Evolutionary conservation across 2,329 filamentous ascomycete genomes (phyloP).

Genomic region (Colletotrichum spinosum): DNA sequence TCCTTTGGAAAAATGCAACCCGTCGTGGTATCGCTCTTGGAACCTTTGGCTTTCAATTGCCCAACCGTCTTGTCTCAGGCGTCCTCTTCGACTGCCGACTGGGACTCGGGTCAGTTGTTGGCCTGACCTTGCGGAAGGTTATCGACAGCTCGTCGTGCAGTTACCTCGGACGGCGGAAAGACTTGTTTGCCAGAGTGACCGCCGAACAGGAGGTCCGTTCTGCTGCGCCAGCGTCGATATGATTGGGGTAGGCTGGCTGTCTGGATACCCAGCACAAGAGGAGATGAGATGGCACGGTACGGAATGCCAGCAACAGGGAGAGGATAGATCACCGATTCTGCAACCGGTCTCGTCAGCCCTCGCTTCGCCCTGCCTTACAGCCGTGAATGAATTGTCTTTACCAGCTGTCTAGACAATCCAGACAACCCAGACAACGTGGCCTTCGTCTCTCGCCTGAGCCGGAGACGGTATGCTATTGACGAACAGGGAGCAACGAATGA

Average conservation of each 20-base stretch:
- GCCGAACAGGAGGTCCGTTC: slow-evolving; percentile 15
- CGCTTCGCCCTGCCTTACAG: slow-evolving; percentile 17
- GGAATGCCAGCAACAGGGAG: background rate
- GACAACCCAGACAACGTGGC: background rate
- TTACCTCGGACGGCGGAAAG: background rate
- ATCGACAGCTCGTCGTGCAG: background rate
- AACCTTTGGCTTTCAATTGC: too few species aligned
- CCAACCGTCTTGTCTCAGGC: too few species aligned
- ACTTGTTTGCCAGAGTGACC: background rate
- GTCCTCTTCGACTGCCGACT: too few species aligned
- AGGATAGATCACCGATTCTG: slow-evolving; percentile 17
- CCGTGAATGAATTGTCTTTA: background rate
- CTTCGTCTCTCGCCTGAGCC: slow-evolving; percentile 4
- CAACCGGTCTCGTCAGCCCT: slow-evolving; percentile 11
- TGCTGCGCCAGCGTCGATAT: slow-evolving; percentile 13
- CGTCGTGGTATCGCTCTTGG: too few species aligned
- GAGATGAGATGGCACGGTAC: slow-evolving; percentile 10
- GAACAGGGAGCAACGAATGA: too few species aligned
- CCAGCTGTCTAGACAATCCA: background rate
- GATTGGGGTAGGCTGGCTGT: background rate
- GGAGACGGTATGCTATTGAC: background rate
- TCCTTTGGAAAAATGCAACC: too few species aligned
- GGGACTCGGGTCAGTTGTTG: too few species aligned
- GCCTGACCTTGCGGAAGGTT: too few species aligned
- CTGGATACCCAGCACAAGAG: background rate